Evolutionary conservation across 345 rosid genomes (phyloP).

Genomic region (Tarenaya hassleriana): DNA sequence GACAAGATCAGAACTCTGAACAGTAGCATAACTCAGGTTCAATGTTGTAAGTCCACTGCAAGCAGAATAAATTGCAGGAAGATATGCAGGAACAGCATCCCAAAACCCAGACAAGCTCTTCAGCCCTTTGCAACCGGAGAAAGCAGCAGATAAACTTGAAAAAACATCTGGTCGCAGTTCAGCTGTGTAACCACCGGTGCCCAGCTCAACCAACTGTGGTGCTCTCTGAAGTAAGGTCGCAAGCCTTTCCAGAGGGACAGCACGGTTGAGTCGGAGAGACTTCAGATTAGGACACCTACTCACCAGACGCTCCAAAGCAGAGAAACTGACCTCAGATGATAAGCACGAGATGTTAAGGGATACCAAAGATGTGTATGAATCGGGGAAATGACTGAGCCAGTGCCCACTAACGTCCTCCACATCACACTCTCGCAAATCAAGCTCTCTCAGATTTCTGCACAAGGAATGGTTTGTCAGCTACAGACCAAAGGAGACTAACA

Average conservation of each 20-base stretch:
- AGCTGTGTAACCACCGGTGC: conserved; percentile 59
- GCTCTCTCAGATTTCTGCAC: conserved; percentile 71
- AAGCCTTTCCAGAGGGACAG: conserved; percentile 69
- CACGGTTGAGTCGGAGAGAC: conserved; percentile 68
- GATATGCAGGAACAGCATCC: conserved; percentile 80
- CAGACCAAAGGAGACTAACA: no score
- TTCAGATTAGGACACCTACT: conserved; percentile 60
- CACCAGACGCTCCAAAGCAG: conserved; percentile 80
- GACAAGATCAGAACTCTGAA: conserved; percentile 59
- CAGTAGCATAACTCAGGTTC: conserved; percentile 78
- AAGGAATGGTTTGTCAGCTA: no score
- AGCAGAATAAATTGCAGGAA: conserved; percentile 63
- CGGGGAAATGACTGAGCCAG: conserved; percentile 91
- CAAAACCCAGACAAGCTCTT: conserved; percentile 81
- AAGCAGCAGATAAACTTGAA: conserved; percentile 46
- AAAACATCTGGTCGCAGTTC: conserved; percentile 54
- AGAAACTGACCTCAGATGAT: conserved; percentile 61
- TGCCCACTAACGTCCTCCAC: conserved; percentile 86
- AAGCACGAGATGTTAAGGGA: conserved; percentile 82
- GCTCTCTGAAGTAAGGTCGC: conserved; percentile 56
- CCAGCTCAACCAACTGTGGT: conserved; percentile 78
- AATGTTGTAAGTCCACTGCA: conserved; percentile 61
- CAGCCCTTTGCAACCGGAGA: conserved; percentile 60
- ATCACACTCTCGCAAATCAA: conserved; percentile 85
- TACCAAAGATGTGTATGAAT: conserved; percentile 61